Base-by-base conservation (phyloP, 1,284 basidiomycete species). In the Ustilago sp. region DNA sequence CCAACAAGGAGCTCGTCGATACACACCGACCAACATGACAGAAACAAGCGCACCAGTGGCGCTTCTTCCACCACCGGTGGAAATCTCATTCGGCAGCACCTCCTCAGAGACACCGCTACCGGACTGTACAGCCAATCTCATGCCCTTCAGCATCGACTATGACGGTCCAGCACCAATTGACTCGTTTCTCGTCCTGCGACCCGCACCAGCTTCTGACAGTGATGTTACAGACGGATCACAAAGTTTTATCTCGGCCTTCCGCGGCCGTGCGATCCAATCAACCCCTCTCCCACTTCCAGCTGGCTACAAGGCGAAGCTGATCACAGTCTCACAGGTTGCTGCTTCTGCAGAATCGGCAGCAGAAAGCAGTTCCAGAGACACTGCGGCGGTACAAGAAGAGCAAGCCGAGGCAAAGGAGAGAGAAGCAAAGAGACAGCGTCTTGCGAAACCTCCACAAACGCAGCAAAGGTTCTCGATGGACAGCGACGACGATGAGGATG, bases 141-240 rank as follows among this genome's bases (percentile, higher is more conserved):
- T 80, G 79, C 79, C 79, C 8, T 75, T 80, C 51, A 55, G 53
- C 61, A 73, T 80, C 50, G 69, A 74, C 50, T 80, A 80, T 59
- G 56, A 71, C 54, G 79, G 79, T 9, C 62, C 70, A 0, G 79
- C 79, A 0, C 75, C 79, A 2, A 56, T 80, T 53, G 64, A 78
- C 45, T 64, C 65, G 17, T 80, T 78, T 38, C 60, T 80, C 55
- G 64, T 78, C 12, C 63, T 72, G 3, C 66, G 67, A 12, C 23
- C 57, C 11, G 59, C 70, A 8, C n/a, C 43, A 45, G 3, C 43
- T 19, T 19, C 43, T 19, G 43, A 45, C 7, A 45, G 11, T 8
- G 43, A 45, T 7, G 13, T 17, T 1, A 32, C 4, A n/a, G 51
- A 19, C 28, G 19, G 13, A n/a, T 34, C 41, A 17, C 31, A 59